A percentile compares a stretch with the other conserved stretches of the same genome.
phyloP scores from a whole-genome alignment of 305 asterid species.

The Nicotiana rustica region DNA sequence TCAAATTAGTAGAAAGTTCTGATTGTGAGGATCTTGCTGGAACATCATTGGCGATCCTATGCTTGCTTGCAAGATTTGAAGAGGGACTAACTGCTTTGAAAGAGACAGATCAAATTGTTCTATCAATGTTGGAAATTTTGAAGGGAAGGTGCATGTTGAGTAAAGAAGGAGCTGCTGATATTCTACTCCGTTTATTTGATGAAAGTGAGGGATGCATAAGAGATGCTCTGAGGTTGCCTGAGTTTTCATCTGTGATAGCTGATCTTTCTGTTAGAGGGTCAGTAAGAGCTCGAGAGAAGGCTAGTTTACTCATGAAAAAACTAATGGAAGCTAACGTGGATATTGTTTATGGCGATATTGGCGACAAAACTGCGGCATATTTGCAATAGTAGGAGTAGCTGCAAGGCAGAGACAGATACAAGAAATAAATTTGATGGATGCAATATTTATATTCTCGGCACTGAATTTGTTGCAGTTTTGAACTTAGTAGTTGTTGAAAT shows the following conservation, averaged over 20 bases:
- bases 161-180: conserved; percentile 75
- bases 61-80: conserved; percentile 70
- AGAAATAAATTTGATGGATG: background rate
- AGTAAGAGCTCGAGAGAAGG: conserved; percentile 67
- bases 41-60: conserved; percentile 59
- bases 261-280: conserved; percentile 80
- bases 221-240: conserved; percentile 61
- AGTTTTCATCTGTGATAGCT: conserved; percentile 63
- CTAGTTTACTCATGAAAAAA: conserved; percentile 69
- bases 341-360: conserved; percentile 30
- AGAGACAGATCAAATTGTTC: conserved; percentile 49
- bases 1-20: conserved; percentile 50
- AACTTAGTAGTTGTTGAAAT: background rate
- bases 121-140: conserved; percentile 57
- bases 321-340: conserved; percentile 55
- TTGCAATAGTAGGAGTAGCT: conserved; percentile 33
- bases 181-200: conserved; percentile 69
- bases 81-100: conserved; percentile 70
- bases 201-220: conserved; percentile 65
- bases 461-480: background rate
- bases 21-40: conserved; percentile 69
- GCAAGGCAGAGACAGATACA: background rate
- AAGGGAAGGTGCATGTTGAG: conserved; percentile 66
- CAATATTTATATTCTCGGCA: background rate
- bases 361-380: conserved; percentile 14